Conservation (phyloP, 805 yeast species). For the Ogataea zsoltii region DNA sequence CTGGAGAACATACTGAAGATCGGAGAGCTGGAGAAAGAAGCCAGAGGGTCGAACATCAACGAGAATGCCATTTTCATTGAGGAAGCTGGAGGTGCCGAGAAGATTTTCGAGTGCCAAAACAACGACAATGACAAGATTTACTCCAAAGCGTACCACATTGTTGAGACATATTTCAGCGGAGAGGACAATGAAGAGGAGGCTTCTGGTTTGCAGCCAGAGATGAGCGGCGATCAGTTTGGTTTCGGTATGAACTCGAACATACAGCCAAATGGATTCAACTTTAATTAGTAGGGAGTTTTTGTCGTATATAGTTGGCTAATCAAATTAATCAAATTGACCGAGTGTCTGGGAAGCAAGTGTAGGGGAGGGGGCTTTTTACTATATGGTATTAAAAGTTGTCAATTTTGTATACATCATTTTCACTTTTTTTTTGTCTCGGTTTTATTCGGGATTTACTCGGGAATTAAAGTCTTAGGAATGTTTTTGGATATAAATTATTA, state of each 20-base stretch:
- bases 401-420: no score
- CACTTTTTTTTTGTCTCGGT: no score
- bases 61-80: constrained; percentile 90
- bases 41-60: constrained; percentile 66
- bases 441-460: no score
- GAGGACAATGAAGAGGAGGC: constrained; percentile 68
- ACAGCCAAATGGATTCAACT: constrained; percentile 50
- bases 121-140: constrained; percentile 91
- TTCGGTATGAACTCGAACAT: constrained; percentile 70
- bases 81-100: constrained; percentile 98
- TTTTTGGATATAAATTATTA: no score
- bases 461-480: no score
- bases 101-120: constrained; percentile 88
- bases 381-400: no score
- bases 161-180: constrained; percentile 87
- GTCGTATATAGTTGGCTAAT: background rate
- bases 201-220: constrained; percentile 72
- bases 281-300: constrained; percentile 28
- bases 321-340: background rate
- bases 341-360: background rate
- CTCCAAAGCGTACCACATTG: constrained; percentile 84
- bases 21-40: constrained; percentile 91
- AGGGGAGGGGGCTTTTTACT: no score
- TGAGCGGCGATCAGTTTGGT: constrained; percentile 79
- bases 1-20: constrained; percentile 89